These are phyloP conservation scores for Camellia sinensis DNA, from an alignment of 148 eudicot genomes.

Conservation along the genomic window DNA sequence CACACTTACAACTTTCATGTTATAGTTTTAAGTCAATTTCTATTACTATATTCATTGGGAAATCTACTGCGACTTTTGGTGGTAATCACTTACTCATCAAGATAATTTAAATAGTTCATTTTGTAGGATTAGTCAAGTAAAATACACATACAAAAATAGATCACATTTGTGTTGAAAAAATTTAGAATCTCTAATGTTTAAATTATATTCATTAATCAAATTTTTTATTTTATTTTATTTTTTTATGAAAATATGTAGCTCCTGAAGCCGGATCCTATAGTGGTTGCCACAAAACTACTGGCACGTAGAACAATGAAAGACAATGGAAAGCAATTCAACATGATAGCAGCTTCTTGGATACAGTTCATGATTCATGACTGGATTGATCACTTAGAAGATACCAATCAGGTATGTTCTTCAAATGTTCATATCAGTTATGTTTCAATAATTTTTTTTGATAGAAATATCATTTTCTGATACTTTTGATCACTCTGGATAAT, in stretches of 20 bases:
- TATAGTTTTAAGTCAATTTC: too few species aligned
- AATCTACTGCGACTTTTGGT: too few species aligned
- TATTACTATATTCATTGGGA: too few species aligned
- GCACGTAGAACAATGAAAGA: conserved; percentile 34
- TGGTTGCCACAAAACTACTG: conserved; percentile 47
- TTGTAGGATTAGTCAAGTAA: too few species aligned
- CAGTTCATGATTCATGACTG: conserved; percentile 56
- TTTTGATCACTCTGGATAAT: background rate
- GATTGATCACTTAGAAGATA: conserved; percentile 45
- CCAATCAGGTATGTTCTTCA: conserved; percentile 28
- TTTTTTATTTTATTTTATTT: background rate
- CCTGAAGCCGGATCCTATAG: conserved; percentile 40
- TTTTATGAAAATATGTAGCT: conserved; percentile 25
- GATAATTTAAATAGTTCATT: too few species aligned
- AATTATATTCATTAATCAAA: too few species aligned
- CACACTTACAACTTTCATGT: too few species aligned
- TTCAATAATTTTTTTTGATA: background rate
- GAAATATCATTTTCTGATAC: too few species aligned
- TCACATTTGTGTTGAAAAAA: too few species aligned
- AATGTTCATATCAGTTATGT: background rate
- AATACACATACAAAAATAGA: too few species aligned
- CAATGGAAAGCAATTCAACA: conserved; percentile 47
- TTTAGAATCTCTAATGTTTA: too few species aligned
- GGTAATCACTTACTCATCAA: too few species aligned
- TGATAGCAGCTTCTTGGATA: conserved; percentile 49